These are phyloP conservation scores for Leccinum boreale DNA, from an alignment of 768 basidiomycete species.

Conservation along the genomic window DNA sequence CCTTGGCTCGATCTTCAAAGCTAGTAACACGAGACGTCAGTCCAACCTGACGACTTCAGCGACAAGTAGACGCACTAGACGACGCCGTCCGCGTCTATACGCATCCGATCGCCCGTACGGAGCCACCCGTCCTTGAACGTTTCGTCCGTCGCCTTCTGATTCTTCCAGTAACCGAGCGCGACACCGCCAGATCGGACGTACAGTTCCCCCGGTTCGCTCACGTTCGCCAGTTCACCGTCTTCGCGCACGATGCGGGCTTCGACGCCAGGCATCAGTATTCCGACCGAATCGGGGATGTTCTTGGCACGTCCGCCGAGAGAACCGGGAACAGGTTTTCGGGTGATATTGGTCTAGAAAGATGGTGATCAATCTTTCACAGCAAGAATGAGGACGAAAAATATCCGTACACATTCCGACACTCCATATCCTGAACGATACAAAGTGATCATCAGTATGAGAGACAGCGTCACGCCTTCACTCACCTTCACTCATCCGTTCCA, in stretches of 20 bases:
- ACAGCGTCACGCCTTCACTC: conserved; percentile 4
- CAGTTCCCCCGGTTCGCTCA: conserved; percentile 65
- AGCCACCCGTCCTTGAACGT: conserved; percentile 76
- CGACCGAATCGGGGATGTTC: conserved; percentile 42
- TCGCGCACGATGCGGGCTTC: conserved; percentile 59
- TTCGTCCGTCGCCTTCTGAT: conserved; percentile 60
- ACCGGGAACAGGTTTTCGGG: conserved; percentile 44
- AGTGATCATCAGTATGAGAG: conserved; percentile 1
- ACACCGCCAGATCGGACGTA: conserved; percentile 55
- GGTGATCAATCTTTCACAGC: background rate
- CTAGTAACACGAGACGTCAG: conserved; percentile 31
- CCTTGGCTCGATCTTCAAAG: conserved; percentile 77
- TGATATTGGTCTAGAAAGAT: conserved; percentile 47
- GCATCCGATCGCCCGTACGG: conserved; percentile 68
- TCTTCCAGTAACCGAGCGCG: conserved; percentile 69
- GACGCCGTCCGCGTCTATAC: conserved; percentile 54
- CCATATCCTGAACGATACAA: conserved; percentile 52
- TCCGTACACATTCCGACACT: conserved; percentile 64
- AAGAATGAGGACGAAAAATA: background rate
- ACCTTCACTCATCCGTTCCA: conserved; percentile 46
- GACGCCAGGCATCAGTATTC: conserved; percentile 60
- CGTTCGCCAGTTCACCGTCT: conserved; percentile 51
- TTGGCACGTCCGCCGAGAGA: conserved; percentile 43
- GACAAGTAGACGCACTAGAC: conserved; percentile 51
- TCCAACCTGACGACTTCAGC: background rate